phyloP scores from a whole-genome alignment of 2,329 filamentous ascomycete genomes.

The Alternaria tenuissima region DNA sequence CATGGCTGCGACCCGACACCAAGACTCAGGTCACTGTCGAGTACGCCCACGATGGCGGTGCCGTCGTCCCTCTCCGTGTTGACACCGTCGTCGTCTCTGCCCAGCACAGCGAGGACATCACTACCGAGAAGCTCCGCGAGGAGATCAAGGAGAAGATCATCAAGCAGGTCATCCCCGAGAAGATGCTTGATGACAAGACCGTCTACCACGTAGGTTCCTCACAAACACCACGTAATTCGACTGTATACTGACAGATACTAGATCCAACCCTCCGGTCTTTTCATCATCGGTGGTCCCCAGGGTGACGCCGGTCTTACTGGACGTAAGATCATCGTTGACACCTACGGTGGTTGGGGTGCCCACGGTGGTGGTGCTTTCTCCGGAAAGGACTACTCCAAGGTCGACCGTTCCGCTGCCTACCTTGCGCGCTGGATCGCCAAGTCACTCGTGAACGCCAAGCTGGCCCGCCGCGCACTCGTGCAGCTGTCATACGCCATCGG shows the following conservation, averaged over 20 bases:
- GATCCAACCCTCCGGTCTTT: constrained; percentile 97
- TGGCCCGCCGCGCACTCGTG: constrained; percentile 91
- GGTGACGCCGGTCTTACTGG: constrained; percentile 98
- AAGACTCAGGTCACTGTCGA: constrained; percentile 99
- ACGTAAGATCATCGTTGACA: constrained; percentile 99
- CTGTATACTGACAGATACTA: constrained; percentile 41
- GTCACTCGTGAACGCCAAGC: constrained; percentile 87
- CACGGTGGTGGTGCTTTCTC: constrained; percentile 99
- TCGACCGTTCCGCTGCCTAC: constrained; percentile 98
- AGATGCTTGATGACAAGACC: constrained; percentile 92
- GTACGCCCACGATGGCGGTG: constrained; percentile 96
- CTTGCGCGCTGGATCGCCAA: constrained; percentile 99
- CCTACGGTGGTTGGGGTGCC: constrained; percentile 99
- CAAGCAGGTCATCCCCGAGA: constrained; percentile 88
- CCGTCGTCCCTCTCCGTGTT: constrained; percentile 88
- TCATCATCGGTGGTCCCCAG: constrained; percentile 99
- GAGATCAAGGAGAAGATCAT: constrained; percentile 98
- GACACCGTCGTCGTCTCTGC: constrained; percentile 97
- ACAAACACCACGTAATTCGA: not conserved
- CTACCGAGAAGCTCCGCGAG: constrained; percentile 90
- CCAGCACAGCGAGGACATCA: constrained; percentile 88
- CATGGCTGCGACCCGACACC: constrained; percentile 97
- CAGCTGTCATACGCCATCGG: constrained; percentile 99
- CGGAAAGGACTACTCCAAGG: constrained; percentile 99
- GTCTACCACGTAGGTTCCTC: constrained; percentile 81